Base-by-base conservation (phyloP, 345 rosid species). In the Moringa oleifera region DNA sequence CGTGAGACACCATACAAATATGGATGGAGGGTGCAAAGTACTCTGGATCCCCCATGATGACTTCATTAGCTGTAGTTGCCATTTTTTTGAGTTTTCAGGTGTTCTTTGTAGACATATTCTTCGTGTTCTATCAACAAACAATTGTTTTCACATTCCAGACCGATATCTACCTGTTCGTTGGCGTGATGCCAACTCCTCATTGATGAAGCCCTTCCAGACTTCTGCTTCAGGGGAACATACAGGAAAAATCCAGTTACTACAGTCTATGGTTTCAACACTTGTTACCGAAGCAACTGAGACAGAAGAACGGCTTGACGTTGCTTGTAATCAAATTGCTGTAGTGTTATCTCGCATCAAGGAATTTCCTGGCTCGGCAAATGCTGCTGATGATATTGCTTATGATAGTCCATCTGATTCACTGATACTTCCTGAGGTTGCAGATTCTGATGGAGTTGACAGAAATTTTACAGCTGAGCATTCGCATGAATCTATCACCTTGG, bases 81-180 rank as follows among this genome's bases (percentile, higher is more conserved):
- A 45, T 64, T 78, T 59, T 62, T 83, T 74, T 51, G 88, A 83
- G 58, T 83, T 79, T 59, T 73, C 82, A 9, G 88, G 88, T 61
- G 73, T 83, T 70, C 86, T 85, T 21, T 82, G 91, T 57, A 66
- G 91, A 58, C 88, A 81, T 31, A 67, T 81, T 23, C 84, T 85
- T 11, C 81, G 84, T 23, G 86, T 80, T 57, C 77, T 82, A 20
- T 86, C 89, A 13, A 71, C 58, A 25, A 79, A 73, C 59, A 85
- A 85, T 69, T 85, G 87, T 60, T 82, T 82, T 65, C 84, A 83
- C 67, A 83, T 85, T 51, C 91, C 88, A 2, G 85, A 79, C 25
- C 75, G 31, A 23, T 80, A 71, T 68, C 67, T 82, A 9, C 84
- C 84, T 10, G 37, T 55, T 41, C 72, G 80, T 33, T 79, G 88